Evolutionary conservation across 208 protist species (phyloP), one percentile per base, ranked within the genome.

Genomic region (Angomonas ambiguus): DNA sequence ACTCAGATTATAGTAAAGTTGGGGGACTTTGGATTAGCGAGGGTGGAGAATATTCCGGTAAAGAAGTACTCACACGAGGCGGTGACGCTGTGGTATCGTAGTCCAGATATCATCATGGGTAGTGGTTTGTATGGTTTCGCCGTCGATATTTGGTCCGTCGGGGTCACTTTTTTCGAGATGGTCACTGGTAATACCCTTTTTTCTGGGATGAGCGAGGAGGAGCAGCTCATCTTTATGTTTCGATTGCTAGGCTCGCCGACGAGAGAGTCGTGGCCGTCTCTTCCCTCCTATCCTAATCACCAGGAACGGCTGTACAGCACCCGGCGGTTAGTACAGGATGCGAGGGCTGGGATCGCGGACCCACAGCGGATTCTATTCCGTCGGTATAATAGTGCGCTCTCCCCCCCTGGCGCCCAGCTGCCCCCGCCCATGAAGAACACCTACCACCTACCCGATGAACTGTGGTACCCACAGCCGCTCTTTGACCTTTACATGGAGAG

Each of bases 21-120:
- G 2, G 91, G 80, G 11, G 93, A 97, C 73, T 96, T 96, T 66
- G 92, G 92, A 1, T 74, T 97, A 6, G 87, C 89, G 0, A 79
- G 93, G 18, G 71, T 85, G 53, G 92, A 94, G 69, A 90, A 85
- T 65, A 93, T 96, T 27, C 91, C 93, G 28, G 91, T 97, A 55
- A 95, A 93, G 71, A 95, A 97, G 78, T 94, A 94, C 66, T 90
- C 86, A 34, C 92, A 95, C 60, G 91, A 96, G 62, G 94, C 87
- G 31, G 92, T 96, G 24, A 98, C 96, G 45, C 67, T 97, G 62
- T 98, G 96, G 95, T 98, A 98, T 68, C 86, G 94, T 59, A 85
- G 86, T 24, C 96, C 96, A 20, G 96, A 98, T 72, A 83, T 96
- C 11, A 69, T 98, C 33, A 82, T 97, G 69, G 90, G 92, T 13